Percentiles rank a stretch among this genome's conserved stretches.
phyloP scores from a whole-genome alignment of 1,139 yeast genomes.

The Suhomyces atakaporum region DNA sequence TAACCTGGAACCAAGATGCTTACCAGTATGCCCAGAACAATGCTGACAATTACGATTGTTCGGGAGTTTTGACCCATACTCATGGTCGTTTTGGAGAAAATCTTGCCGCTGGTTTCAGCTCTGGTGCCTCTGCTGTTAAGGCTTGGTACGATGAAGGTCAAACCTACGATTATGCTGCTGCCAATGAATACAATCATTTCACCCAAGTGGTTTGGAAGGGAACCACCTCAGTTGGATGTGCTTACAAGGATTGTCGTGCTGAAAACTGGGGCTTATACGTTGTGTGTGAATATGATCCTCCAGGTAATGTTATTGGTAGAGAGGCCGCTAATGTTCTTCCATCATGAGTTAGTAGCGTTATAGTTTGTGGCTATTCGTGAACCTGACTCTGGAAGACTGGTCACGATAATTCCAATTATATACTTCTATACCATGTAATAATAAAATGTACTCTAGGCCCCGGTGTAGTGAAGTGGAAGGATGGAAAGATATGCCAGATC shows the following conservation, averaged over 20 bases:
- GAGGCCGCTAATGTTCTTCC: conserved; percentile 19
- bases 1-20: conserved; percentile 24
- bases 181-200: conserved; percentile 63
- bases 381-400: no score
- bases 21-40: conserved; percentile 26
- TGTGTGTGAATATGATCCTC: conserved; percentile 27
- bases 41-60: conserved; percentile 28
- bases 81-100: conserved; percentile 29
- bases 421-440: conserved; percentile 3
- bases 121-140: conserved; percentile 24
- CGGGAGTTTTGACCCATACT: conserved; percentile 28
- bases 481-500: no score
- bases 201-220: conserved; percentile 85
- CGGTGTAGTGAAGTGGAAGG: no score
- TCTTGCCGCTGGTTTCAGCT: conserved; percentile 27
- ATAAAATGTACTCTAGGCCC: background rate
- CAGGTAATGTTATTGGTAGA: conserved; percentile 26
- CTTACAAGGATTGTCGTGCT: conserved; percentile 48
- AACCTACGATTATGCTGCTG: conserved; percentile 21
- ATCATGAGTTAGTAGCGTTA: conserved; percentile 2
- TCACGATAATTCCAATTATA: no score
- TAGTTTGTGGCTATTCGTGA: background rate
- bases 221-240: conserved; percentile 75
- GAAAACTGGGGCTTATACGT: conserved; percentile 24
- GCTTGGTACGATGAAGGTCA: conserved; percentile 30